Percentiles rank a stretch among this genome's conserved stretches.
Conservation (phyloP, 2,329 filamentous ascomycete species). For the Hymenoscyphus scutula region DNA sequence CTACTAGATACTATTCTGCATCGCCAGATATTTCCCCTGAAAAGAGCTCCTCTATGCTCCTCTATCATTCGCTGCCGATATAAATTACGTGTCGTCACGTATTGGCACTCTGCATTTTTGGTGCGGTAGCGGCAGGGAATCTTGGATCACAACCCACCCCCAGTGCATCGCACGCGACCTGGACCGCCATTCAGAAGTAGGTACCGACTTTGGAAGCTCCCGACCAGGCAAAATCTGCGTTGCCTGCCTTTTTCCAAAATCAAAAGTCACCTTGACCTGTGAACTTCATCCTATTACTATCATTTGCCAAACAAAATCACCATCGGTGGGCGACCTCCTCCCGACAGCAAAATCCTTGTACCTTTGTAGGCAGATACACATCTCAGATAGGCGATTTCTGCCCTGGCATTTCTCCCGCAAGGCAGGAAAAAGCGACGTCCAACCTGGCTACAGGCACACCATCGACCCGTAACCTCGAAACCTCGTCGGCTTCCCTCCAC, state of each 20-base stretch:
- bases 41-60: neutral
- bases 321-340: neutral
- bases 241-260: slow-evolving; percentile 3
- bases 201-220: slow-evolving; percentile 1
- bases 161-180: slow-evolving; percentile 1
- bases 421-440: neutral
- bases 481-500: neutral
- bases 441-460: slow-evolving; percentile 3
- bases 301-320: neutral
- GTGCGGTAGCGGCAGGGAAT: slow-evolving; percentile 1
- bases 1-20: too few species aligned
- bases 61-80: neutral
- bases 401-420: slow-evolving; percentile 3
- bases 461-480: neutral
- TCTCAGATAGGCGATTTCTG: slow-evolving; percentile 3
- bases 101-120: neutral
- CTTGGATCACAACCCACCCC: slow-evolving; percentile 2
- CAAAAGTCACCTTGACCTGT: neutral
- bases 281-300: neutral
- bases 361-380: neutral
- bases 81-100: neutral
- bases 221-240: neutral
- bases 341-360: neutral
- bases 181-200: slow-evolving; percentile 1
- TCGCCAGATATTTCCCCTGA: neutral